A percentile compares a stretch with the other conserved stretches of the same genome.
phyloP scores from a whole-genome alignment of 2,329 filamentous ascomycete species.

The Pseudogymnoascus sp. region DNA sequence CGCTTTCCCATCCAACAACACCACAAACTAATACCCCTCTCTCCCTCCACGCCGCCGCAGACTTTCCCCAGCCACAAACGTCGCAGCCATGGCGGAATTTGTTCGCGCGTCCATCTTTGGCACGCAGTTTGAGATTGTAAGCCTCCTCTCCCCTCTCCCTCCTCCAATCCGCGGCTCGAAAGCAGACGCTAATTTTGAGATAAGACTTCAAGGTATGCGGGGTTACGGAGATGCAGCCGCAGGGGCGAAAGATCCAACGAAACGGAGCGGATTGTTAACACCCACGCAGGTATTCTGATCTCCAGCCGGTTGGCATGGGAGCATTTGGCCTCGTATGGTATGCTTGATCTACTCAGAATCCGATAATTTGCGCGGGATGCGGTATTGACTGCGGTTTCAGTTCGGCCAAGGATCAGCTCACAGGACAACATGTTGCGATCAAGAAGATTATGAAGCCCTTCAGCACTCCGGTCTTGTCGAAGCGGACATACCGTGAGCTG shows the following conservation, averaged over 20 bases:
- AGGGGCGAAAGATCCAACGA: neutral
- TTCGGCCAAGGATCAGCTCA: conserved; percentile 96
- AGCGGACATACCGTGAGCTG: conserved; percentile 93
- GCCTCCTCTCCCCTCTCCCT: neutral
- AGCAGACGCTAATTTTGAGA: neutral
- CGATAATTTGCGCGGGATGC: conserved; percentile 10
- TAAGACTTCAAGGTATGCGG: conserved; percentile 68
- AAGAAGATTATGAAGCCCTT: conserved; percentile 99
- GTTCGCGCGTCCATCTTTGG: conserved; percentile 98
- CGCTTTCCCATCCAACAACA: conserved; percentile 3
- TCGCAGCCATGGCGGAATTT: conserved; percentile 79
- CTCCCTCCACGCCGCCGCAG: neutral
- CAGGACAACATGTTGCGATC: conserved; percentile 89
- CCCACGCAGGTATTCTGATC: conserved; percentile 73
- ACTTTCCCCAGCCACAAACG: neutral
- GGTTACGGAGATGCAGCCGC: neutral
- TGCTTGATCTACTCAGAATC: conserved; percentile 24
- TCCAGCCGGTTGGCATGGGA: conserved; percentile 98
- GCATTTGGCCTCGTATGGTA: conserved; percentile 98
- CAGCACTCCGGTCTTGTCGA: conserved; percentile 95
- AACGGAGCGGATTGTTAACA: neutral
- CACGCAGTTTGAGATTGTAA: conserved; percentile 88
- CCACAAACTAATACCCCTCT: neutral
- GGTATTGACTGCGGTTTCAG: conserved; percentile 38
- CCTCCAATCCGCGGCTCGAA: neutral